Base-by-base conservation (phyloP, 2,329 filamentous ascomycete species). In the Diaporthe sp. region DNA sequence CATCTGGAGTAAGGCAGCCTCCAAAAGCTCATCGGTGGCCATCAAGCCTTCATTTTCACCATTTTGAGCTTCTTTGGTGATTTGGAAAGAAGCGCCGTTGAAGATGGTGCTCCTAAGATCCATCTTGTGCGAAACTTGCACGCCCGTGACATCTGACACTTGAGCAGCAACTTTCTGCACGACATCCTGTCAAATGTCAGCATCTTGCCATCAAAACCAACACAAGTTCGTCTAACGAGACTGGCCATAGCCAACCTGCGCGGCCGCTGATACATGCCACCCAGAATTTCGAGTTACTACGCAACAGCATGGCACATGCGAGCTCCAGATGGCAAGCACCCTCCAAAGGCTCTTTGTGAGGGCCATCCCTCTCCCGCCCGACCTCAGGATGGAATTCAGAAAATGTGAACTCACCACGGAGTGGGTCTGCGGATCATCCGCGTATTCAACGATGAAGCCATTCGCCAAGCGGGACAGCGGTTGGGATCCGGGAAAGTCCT, bases 391-490 rank as follows among this genome's bases (percentile, higher is more conserved):
- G 39, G 47, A 53, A 10, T n/a, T n/a, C 10, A 28, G 4, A 39
- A 20, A 68, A 31, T 6, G n/a, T 2, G 4, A 15, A 25, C 65
- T 70, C 34, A 70, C 65, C n/a, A 42, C 34, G 28, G 49, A 70
- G 34, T 70, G 49, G 47, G 49, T 70, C 17, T 70, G 49, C n/a
- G 65, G 65, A 31, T 55, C 49, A 55, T 70, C 65, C 65, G 65
- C 65, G 49, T 55, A 73, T 25, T 73, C 72, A 22, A 73, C 72
- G n/a, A 73, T 73, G 39, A 73, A 73, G 34, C 72, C 72, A 68
- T 73, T 73, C 4, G 47, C 60, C 37, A 73, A 34, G 42, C 51
- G 72, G 47, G 28, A 37, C 22, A 68, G 37, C 10, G 44, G 25
- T 20, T 68, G 72, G 15, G 72, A 70, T 12, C 49, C 34, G 10